Base-by-base conservation (phyloP, 1,284 basidiomycete species). In the Inonotus hispidus region DNA sequence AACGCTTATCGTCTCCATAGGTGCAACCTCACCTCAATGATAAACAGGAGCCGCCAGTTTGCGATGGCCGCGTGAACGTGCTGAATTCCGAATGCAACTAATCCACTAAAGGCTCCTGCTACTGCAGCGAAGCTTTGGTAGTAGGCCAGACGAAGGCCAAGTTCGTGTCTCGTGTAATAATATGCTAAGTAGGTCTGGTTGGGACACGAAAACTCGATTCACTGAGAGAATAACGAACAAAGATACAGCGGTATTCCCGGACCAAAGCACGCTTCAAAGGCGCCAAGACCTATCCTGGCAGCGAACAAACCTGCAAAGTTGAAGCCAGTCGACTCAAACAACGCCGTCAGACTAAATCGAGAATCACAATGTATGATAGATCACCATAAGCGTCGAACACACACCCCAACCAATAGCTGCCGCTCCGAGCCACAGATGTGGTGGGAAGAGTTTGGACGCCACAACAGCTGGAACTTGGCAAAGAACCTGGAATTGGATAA, bases 101-200 rank as follows among this genome's bases (percentile, higher is more conserved):
- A 73, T 21, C 89, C 89, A 19, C 88, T 85, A 61, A 90, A 91
- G 13, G 89, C 88, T 23, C 88, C 88, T 45, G 89, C 86, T 7
- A 90, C 84, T 1, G 88, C 86, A 21, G 88, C 88, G 68, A 90
- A 90, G 8, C 86, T 87, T 67, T 90, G 89, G 87, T 87, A 91
- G 69, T 84, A 82, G 2, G 87, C 88, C 74, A 91, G 78, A 69
- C 88, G 79, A 54, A 86, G 72, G 16, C 88, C 89, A 66, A 88
- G 80, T 70, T 91, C 88, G 6, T 77, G 69, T 66, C 83, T 88
- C 10, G 88, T 90, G 71, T 90, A 91, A 70, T 85, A 91, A 63
- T 88, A 80, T 0, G 88, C 87, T 90, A 27, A 14, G 47, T n/a
- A 8, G 54, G 32, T n/a, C n/a, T 7, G 39, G 11, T 27, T 52